Base-by-base conservation (phyloP, 2,329 filamentous ascomycete genomes). In the Pseudogymnoascus sp. region DNA sequence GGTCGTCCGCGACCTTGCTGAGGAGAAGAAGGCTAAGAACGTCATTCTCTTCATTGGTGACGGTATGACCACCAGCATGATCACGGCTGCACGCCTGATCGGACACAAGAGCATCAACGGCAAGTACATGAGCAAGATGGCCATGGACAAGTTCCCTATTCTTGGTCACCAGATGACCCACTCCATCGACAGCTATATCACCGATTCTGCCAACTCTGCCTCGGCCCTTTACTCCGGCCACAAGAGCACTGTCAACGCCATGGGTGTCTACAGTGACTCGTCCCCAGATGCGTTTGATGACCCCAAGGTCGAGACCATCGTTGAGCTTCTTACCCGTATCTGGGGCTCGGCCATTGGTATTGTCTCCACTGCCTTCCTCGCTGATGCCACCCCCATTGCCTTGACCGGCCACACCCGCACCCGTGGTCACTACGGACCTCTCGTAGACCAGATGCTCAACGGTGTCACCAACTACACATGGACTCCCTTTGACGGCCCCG, bases 101-200 rank as follows among this genome's bases (percentile, higher is more conserved):
- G 90, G 82, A 16, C 91, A 96, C 80, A 88, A 91, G 79, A 87
- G 83, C 68, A 82, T 93, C 80, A 95, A 96, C 72, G 91, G 91
- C 69, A 90, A 89, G 74, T 96, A 93, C 75, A 86, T 91, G 78
- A 85, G 83, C 64, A 82, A 80, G 64, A 83, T 96, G 81, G 81
- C 85, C 71, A 80, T 96, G 79, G 91, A 96, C 77, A 82, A 91
- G 72, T 95, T 95, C 76, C 90, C 91, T 2, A 83, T 93, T n/a
- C 73, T 93, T 10, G 91, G 91, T 18, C 91, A 96, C 74, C 90
- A 93, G 77, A 93, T 95, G 87, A 93, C 90, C 10, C 90, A 93
- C 76, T 93, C 89, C 1, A 85, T 95, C 72, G 90, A 93, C 77
- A 86, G 81, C 60, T 93, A 90, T 80, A 93, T 95, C 73, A 95